Conservation (phyloP, 345 rosid species). For the Citrus maxima region DNA sequence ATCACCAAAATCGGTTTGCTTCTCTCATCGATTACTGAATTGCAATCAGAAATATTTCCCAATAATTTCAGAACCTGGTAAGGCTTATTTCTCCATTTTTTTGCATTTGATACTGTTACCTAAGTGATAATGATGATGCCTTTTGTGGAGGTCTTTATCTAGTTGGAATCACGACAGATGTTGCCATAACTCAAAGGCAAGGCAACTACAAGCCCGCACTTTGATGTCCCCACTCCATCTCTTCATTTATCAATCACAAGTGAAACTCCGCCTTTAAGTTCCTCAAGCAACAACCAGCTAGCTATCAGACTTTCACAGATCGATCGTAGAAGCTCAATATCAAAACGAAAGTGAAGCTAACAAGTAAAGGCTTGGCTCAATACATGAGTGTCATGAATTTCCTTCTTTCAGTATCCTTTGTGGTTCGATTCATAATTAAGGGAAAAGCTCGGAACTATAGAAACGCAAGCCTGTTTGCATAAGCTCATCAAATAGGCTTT, state of each 20-base stretch:
- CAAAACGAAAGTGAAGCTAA: slow-evolving; percentile 16
- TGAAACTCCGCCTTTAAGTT: slow-evolving; percentile 4
- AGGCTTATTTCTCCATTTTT: neutral
- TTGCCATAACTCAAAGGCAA: slow-evolving; percentile 11
- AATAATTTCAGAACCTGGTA: neutral
- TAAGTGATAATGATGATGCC: slow-evolving; percentile 15
- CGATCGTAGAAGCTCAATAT: too few relatives aligned
- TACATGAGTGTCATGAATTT: slow-evolving; percentile 30
- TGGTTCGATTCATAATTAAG: slow-evolving; percentile 35
- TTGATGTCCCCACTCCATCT: neutral
- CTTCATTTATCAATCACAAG: neutral
- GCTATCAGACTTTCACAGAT: neutral
- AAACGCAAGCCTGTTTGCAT: slow-evolving; percentile 14
- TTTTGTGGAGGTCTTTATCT: slow-evolving; percentile 19
- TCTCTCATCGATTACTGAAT: neutral
- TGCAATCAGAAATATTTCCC: neutral
- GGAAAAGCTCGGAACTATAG: slow-evolving; percentile 8
- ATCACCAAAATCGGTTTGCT: neutral
- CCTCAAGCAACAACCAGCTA: slow-evolving; percentile 7
- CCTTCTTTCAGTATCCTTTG: slow-evolving; percentile 36
- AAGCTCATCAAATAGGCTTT: slow-evolving; percentile 4
- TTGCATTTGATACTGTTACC: neutral
- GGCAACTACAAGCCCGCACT: slow-evolving; percentile 1
- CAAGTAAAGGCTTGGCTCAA: slow-evolving; percentile 1
- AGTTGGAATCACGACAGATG: slow-evolving; percentile 27